Conservation (phyloP, 768 basidiomycete species). For the Mycena galericulata region DNA sequence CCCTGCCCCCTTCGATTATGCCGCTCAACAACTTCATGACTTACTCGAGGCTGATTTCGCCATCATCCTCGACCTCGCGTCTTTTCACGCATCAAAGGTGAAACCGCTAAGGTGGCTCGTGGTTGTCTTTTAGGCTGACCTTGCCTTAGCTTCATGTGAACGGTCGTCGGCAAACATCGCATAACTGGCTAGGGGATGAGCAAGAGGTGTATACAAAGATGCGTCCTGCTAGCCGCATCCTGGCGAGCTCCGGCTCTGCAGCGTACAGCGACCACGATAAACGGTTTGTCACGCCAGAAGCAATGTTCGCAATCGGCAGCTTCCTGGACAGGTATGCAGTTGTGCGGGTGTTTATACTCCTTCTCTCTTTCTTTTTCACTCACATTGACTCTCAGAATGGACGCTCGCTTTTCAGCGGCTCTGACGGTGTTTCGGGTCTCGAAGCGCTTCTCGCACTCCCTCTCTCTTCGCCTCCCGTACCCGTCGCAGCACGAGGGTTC, state of each 20-base stretch:
- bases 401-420: constrained; percentile 13
- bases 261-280: neutral
- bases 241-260: neutral
- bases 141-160: neutral
- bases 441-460: neutral
- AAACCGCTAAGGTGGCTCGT: neutral
- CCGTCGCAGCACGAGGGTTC: neutral
- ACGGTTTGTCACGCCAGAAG: neutral
- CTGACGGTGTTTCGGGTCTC: constrained; percentile 5
- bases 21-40: constrained; percentile 8
- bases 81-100: constrained; percentile 11
- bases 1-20: neutral
- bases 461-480: neutral
- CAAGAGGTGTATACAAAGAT: neutral
- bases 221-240: neutral
- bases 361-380: neutral
- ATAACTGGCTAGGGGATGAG: constrained; percentile 1
- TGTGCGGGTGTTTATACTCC: neutral
- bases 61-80: constrained; percentile 12
- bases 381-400: neutral
- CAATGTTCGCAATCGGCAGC: constrained; percentile 3
- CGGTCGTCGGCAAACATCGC: neutral
- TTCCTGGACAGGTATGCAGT: constrained; percentile 13
- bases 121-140: neutral
- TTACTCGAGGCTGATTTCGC: constrained; percentile 27